Evolutionary conservation across 2,329 filamentous ascomycete species (phyloP).

Genomic region (Scytalidium sp.): DNA sequence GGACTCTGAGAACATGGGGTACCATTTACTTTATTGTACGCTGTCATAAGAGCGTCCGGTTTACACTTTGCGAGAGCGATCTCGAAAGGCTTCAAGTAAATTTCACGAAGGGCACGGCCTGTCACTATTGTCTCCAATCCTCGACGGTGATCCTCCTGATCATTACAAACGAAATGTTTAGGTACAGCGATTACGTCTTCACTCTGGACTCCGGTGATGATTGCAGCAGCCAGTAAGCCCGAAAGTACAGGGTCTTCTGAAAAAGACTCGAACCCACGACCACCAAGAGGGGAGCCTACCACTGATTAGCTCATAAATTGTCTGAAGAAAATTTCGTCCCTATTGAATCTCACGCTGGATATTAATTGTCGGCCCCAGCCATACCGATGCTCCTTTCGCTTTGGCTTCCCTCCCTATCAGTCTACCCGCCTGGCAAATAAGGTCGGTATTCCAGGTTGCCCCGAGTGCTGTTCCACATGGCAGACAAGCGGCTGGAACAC

Average conservation of each 20-base stretch:
- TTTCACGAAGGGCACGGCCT: slow-evolving; percentile 37
- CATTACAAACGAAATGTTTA: slow-evolving; percentile 46
- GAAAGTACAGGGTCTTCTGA: slow-evolving; percentile 45
- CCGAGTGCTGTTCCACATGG: slow-evolving; percentile 46
- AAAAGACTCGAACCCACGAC: slow-evolving; percentile 46
- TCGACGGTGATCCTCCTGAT: slow-evolving; percentile 36
- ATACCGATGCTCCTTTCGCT: slow-evolving; percentile 67
- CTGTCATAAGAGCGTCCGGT: slow-evolving; percentile 43
- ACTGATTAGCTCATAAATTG: not conserved
- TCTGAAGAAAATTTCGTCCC: not conserved
- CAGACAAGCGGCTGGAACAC: slow-evolving; percentile 42
- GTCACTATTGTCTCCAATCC: slow-evolving; percentile 33
- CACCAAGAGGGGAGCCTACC: slow-evolving; percentile 40
- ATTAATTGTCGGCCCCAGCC: slow-evolving; percentile 62
- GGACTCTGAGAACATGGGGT: slow-evolving; percentile 39
- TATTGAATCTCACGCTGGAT: slow-evolving; percentile 31
- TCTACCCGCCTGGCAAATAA: slow-evolving; percentile 60
- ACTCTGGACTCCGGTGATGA: slow-evolving; percentile 42
- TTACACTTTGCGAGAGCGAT: slow-evolving; percentile 39
- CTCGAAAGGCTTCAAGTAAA: slow-evolving; percentile 44
- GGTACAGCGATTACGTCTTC: slow-evolving; percentile 40
- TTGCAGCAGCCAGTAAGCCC: slow-evolving; percentile 39
- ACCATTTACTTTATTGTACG: slow-evolving; percentile 45
- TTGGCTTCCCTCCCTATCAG: slow-evolving; percentile 66
- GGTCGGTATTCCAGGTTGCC: slow-evolving; percentile 63